Evolutionary conservation across 768 basidiomycete genomes (phyloP), one percentile per base, ranked within the genome.

Genomic region (Lentinula guzmanii): DNA sequence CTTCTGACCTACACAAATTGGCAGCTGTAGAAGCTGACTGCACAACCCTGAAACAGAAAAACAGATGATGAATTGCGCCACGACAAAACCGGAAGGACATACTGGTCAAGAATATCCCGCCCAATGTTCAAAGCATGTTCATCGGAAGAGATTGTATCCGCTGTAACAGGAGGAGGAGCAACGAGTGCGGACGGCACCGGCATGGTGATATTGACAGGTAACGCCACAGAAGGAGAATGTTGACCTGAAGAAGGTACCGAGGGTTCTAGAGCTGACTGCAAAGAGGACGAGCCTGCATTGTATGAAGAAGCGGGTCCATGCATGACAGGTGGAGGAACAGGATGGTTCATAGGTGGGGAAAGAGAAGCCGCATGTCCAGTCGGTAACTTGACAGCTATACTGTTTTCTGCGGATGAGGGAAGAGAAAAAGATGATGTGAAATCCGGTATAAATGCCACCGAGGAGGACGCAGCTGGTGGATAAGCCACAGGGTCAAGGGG

Each of bases 21-120:
- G 78, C 82, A 46, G 84, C 86, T 48, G 82, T 82, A 58, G 79
- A 76, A 42, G 86, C 85, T 15, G 84, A 85, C 59, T 82, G 78
- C 45, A 81, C 83, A 65, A 88, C 86, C 70, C 86, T 87, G 67
- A 45, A 64, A 59, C 13, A 39, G 5, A 8, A 13, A 39, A 63
- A 61, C 57, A 67, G 63, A 63, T 62, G 60, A 39, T 64, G 46
- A 43, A 11, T 6, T 18, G 10, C 16, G 21, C 6, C 9, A 41
- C 7, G 10, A 9, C 10, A 13, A 4, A 34, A 33, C 35, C 28
- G 10, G n/a, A 11, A 24, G 34, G 21, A 60, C 59, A 35, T 60
- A 60, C 59, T 60, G 45, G 35, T 60, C 37, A 10, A 60, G 51
- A 28, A 60, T 60, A 43, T 42, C 37, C 16, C 59, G 43, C 15